A percentile compares a stretch with the other conserved stretches of the same genome.
Evolutionary conservation across 495 filamentous ascomycete species (phyloP).

Genomic region (Tetracladium marchalianum): DNA sequence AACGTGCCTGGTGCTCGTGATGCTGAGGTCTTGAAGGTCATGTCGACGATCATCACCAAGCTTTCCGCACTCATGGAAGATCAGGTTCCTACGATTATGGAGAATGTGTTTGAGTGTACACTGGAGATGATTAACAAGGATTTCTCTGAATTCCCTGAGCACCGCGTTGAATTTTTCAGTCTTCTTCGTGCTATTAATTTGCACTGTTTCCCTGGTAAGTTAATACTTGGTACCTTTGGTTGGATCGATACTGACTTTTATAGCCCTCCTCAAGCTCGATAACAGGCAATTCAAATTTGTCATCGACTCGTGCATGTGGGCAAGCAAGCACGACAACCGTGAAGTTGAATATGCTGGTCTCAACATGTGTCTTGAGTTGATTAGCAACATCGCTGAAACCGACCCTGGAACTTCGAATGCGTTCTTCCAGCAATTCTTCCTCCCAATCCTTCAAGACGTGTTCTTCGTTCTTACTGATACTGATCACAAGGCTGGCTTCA

Average conservation of each 20-base stretch:
- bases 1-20: conserved; percentile 96
- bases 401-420: conserved; percentile 74
- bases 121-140: conserved; percentile 99
- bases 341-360: conserved; percentile 97
- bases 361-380: conserved; percentile 96
- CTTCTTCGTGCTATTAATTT: conserved; percentile 91
- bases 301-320: conserved; percentile 99
- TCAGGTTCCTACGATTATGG: conserved; percentile 94
- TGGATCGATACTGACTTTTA: conserved; percentile 7
- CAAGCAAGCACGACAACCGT: conserved; percentile 97
- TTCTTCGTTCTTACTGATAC: conserved; percentile 97
- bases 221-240: background rate
- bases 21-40: conserved; percentile 91
- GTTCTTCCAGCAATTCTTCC: conserved; percentile 96
- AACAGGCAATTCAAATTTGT: conserved; percentile 97
- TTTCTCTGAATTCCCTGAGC: conserved; percentile 97
- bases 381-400: conserved; percentile 94
- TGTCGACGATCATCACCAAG: conserved; percentile 95
- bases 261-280: conserved; percentile 83
- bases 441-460: conserved; percentile 90
- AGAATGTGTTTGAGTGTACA: conserved; percentile 97
- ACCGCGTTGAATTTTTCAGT: conserved; percentile 97
- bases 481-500: conserved; percentile 98
- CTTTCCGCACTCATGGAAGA: conserved; percentile 95
- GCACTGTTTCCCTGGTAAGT: conserved; percentile 72